Percentiles rank a stretch among this genome's conserved stretches.
Evolutionary conservation across 164 flowering plant species (phyloP).

Genomic region (Houttuynia cordata): DNA sequence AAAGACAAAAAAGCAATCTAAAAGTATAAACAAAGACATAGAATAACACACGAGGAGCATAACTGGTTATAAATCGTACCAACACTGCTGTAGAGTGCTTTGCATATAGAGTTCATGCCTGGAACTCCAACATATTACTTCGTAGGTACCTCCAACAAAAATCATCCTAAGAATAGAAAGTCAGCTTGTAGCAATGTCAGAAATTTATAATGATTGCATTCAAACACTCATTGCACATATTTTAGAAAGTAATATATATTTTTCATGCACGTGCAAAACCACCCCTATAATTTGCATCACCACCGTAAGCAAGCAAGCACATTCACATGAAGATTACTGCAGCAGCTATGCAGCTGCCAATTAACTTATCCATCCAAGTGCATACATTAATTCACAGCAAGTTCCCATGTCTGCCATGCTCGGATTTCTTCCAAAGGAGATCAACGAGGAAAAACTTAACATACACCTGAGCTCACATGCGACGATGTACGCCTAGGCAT

Average conservation of each 20-base stretch:
- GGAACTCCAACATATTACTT: slow-evolving; percentile 76
- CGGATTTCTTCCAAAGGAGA: too few relatives aligned
- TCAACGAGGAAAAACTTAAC: too few relatives aligned
- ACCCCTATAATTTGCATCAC: neutral
- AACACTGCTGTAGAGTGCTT: slow-evolving; percentile 27
- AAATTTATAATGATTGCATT: neutral
- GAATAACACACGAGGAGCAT: neutral
- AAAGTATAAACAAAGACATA: neutral
- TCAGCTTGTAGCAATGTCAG: neutral
- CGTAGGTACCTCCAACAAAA: slow-evolving; percentile 34
- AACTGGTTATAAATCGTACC: neutral
- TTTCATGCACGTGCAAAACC: neutral
- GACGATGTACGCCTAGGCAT: too few relatives aligned
- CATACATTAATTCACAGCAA: too few relatives aligned
- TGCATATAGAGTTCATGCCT: slow-evolving; percentile 82
- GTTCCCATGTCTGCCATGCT: too few relatives aligned
- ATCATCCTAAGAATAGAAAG: slow-evolving; percentile 6
- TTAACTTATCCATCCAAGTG: too few relatives aligned
- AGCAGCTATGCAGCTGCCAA: too few relatives aligned
- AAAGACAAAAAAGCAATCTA: neutral
- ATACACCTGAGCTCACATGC: too few relatives aligned
- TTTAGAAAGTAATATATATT: neutral
- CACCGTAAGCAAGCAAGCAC: neutral
- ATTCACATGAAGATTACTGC: neutral
- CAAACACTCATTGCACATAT: neutral